These are phyloP conservation scores for Castanea crenata DNA, from an alignment of 306 rosid genomes.

Conservation along the genomic window DNA sequence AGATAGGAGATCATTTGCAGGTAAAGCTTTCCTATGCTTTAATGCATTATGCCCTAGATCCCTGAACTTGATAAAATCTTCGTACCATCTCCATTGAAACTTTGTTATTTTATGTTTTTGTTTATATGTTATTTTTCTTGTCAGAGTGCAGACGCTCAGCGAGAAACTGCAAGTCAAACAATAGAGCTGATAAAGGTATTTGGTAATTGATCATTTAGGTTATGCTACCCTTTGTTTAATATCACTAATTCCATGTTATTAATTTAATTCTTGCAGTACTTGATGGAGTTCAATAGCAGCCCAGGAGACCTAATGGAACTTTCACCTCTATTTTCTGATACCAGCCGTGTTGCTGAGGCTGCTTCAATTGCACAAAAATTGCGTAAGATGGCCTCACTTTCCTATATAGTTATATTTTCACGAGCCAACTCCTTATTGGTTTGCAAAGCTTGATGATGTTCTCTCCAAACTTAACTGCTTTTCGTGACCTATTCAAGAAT, in stretches of 20 bases:
- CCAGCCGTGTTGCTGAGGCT: constrained; percentile 98
- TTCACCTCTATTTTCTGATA: constrained; percentile 96
- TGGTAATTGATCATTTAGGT: constrained; percentile 21
- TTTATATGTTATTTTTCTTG: constrained; percentile 33
- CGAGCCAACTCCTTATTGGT: neutral
- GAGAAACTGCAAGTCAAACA: constrained; percentile 97
- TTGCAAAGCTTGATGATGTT: neutral
- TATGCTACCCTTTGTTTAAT: constrained; percentile 15
- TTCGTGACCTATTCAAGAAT: neutral
- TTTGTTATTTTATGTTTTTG: constrained; percentile 27
- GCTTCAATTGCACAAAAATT: constrained; percentile 98
- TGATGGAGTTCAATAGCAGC: constrained; percentile 99
- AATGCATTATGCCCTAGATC: constrained; percentile 17
- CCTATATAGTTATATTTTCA: constrained; percentile 5
- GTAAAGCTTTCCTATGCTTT: constrained; percentile 46
- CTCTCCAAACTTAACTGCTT: neutral
- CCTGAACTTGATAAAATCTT: constrained; percentile 12
- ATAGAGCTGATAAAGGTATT: constrained; percentile 92
- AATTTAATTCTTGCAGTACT: constrained; percentile 69
- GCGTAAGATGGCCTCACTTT: constrained; percentile 52
- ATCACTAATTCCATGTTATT: constrained; percentile 29
- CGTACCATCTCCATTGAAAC: constrained; percentile 11
- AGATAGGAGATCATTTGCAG: constrained; percentile 99
- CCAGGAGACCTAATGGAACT: constrained; percentile 99
- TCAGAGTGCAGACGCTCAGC: constrained; percentile 99